Evolutionary conservation across 1,139 yeast species (phyloP), one percentile per base, ranked within the genome.

Genomic region (Pichia sp.): DNA sequence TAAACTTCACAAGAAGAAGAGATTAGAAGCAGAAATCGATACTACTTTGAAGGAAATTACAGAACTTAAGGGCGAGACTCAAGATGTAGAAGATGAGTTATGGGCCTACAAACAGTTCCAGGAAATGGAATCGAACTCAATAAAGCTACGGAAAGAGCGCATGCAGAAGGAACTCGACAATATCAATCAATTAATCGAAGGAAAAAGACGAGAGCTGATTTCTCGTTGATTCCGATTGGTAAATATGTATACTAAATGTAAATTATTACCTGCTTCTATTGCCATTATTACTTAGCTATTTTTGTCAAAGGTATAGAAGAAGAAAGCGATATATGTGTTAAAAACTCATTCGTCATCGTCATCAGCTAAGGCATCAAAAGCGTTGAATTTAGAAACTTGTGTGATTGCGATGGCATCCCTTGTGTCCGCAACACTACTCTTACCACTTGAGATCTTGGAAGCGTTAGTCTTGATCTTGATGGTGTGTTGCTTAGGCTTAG

Each of bases 291-390:
- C 38, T 34, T 34, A 10, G 8, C 38, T 34, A 34, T 34, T 34
- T 34, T 34, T 34, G 38, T 34, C n/a, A 29, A 10, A 38, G 27
- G 7, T 24, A n/a, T 12, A 48, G 24, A 48, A 24, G 42, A 9
- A 38, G 12, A 36, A 7, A 33, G 24, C 24, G 16, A 31, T 31
- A 31, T 31, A 31, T 31, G 12, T 31, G 34, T 29, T 40, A 20
- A 30, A 17, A 9, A 46, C 7, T 46, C 60, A 63, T 43, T 72
- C 78, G 34, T 75, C 81, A 52, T 81, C 86, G 47, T 83, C 90
- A 58, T 76, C 83, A 49, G 80, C 86, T 67, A 87, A 79, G 42
- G 92, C 92, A 62, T 84, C 91, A 68, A 87, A 87, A 9, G 93
- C 92, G 71, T 87, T 87, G 75, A 86, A 87, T 33, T 80, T 75